Conservation (phyloP, 2,329 filamentous ascomycete genomes). For the Teratosphaeria nubilosa region DNA sequence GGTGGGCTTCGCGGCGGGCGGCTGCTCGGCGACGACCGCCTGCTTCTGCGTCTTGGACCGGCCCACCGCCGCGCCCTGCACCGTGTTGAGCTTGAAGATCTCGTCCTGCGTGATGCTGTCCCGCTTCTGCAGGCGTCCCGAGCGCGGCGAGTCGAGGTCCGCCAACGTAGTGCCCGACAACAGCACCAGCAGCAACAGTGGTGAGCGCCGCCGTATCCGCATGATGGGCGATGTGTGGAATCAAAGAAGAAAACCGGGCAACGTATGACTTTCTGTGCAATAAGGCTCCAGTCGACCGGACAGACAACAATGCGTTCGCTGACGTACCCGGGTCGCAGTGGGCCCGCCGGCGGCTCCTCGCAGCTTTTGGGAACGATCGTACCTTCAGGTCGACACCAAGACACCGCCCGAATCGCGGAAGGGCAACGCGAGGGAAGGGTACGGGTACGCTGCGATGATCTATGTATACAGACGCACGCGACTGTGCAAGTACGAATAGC, state of each 20-base stretch:
- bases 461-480: background rate
- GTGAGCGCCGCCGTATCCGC: constrained; percentile 43
- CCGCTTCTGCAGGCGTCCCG: constrained; percentile 6
- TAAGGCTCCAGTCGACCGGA: background rate
- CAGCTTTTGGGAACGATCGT: background rate
- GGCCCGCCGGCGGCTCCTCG: background rate
- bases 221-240: constrained; percentile 34
- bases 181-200: constrained; percentile 47
- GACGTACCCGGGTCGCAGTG: background rate
- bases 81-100: constrained; percentile 6
- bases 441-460: no score
- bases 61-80: constrained; percentile 5
- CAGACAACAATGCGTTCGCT: background rate
- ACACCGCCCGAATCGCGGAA: background rate
- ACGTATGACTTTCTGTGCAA: background rate
- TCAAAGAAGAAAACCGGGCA: no score
- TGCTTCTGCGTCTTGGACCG: constrained; percentile 7
- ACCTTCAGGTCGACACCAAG: no score
- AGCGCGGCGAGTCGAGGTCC: constrained; percentile 5
- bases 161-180: constrained; percentile 47
- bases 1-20: constrained; percentile 14
- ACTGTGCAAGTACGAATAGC: background rate
- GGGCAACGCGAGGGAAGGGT: background rate
- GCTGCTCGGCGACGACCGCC: constrained; percentile 15
- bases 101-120: constrained; percentile 4